Percentiles rank a stretch among this genome's conserved stretches.
phyloP scores from a whole-genome alignment of 2,329 filamentous ascomycete species.

The Canariomyces notabilis region DNA sequence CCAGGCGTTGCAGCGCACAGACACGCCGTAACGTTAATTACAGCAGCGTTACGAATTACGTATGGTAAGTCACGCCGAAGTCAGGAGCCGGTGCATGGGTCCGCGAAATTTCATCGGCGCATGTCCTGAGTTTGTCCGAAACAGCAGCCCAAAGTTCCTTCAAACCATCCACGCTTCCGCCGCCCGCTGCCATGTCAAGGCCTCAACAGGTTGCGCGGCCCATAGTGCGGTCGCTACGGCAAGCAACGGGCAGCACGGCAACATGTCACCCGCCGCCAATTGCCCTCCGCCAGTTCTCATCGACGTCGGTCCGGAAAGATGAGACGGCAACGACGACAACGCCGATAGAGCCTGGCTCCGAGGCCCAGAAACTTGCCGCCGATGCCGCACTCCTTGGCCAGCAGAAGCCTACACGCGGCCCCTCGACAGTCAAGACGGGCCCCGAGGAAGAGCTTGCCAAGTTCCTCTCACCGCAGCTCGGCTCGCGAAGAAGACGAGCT shows the following conservation, averaged over 20 bases:
- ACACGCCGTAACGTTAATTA: no score
- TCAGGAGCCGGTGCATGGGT: conserved; percentile 15
- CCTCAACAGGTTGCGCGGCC: conserved; percentile 56
- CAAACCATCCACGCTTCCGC: no score
- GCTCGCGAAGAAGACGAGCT: conserved; percentile 76
- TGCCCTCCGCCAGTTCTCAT: conserved; percentile 33
- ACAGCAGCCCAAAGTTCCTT: no score
- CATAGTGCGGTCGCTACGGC: conserved; percentile 49
- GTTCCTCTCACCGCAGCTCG: conserved; percentile 66
- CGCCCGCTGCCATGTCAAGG: conserved; percentile 47
- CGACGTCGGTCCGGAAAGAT: conserved; percentile 33
- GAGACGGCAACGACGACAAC: conserved; percentile 30
- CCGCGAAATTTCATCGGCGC: conserved; percentile 21
- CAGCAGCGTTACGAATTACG: no score
- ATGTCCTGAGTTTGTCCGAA: conserved; percentile 1
- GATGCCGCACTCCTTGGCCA: conserved; percentile 32
- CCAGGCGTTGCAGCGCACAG: conserved; percentile 21
- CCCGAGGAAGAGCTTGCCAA: conserved; percentile 59
- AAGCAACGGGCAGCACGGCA: conserved; percentile 30
- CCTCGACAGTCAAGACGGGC: conserved; percentile 19
- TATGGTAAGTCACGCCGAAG: no score
- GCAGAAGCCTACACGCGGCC: conserved; percentile 41
- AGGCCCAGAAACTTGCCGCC: conserved; percentile 20
- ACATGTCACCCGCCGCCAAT: conserved; percentile 31
- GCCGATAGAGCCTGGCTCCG: conserved; percentile 15